Evolutionary conservation across 2,329 filamentous ascomycete species (phyloP).

Genomic region (Colletotrichum limetticola): DNA sequence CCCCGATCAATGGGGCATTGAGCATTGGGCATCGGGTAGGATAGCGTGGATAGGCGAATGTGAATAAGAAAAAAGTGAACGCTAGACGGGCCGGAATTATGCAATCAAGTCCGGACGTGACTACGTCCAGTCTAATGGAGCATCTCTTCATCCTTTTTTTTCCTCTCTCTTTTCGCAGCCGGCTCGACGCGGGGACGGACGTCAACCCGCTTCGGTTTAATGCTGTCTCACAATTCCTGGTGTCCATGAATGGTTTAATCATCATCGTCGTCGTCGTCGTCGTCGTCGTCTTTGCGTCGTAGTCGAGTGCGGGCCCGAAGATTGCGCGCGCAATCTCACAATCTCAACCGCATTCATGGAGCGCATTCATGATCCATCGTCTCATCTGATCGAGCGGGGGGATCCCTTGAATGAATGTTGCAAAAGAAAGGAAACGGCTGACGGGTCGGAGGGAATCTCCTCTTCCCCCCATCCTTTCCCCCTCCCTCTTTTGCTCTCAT

Average conservation of each 20-base stretch:
- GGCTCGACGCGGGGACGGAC: not conserved
- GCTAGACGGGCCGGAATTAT: not conserved
- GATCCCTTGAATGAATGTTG: not conserved
- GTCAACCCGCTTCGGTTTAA: not conserved
- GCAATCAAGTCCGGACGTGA: not conserved
- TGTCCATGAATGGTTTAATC: not conserved
- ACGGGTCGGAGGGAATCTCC: constrained; percentile 19
- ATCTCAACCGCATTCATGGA: constrained; percentile 16
- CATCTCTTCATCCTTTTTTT: too few relatives aligned
- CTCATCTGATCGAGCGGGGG: constrained; percentile 14
- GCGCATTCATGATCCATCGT: constrained; percentile 4
- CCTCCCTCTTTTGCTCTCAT: not conserved
- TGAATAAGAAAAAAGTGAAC: not conserved
- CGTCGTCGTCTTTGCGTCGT: not conserved
- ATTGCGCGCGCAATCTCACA: constrained; percentile 17
- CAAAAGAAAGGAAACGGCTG: not conserved
- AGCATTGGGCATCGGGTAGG: not conserved
- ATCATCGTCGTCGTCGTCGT: not conserved
- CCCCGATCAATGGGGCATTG: not conserved
- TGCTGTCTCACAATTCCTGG: not conserved
- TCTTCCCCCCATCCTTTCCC: not conserved
- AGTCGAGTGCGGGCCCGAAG: not conserved
- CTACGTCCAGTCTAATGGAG: too few relatives aligned
- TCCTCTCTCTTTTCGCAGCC: not conserved
- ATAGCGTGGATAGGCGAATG: too few relatives aligned